phyloP scores from a whole-genome alignment of 1,284 basidiomycete genomes.

The Tetrapyrgos nigripes region DNA sequence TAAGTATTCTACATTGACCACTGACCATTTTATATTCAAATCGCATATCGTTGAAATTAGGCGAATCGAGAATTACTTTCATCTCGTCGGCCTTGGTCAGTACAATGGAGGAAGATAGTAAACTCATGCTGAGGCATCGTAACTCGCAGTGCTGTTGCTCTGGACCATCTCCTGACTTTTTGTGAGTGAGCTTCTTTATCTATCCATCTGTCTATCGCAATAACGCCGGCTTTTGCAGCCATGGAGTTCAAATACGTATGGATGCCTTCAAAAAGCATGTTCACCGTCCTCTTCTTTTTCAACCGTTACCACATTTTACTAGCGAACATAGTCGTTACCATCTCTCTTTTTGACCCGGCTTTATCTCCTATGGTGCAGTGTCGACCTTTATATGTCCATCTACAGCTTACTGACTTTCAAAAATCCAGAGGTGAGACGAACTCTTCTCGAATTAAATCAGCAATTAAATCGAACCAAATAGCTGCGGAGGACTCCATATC shows the following conservation, averaged over 20 bases:
- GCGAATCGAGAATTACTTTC: constrained; percentile 10
- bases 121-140: background rate
- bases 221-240: background rate
- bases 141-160: background rate
- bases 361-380: constrained; percentile 3
- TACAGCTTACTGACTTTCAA: background rate
- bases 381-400: background rate
- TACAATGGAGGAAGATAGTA: background rate
- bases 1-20: too few species aligned
- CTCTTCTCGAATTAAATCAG: background rate
- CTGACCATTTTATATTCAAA: too few species aligned
- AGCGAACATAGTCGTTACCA: constrained; percentile 8
- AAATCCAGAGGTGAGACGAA: constrained; percentile 1
- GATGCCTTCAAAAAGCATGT: background rate
- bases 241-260: constrained; percentile 10
- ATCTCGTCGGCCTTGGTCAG: constrained; percentile 9
- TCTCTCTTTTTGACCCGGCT: constrained; percentile 1
- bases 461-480: background rate
- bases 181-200: background rate
- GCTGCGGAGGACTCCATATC: constrained; percentile 12
- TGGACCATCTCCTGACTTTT: constrained; percentile 12
- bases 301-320: constrained; percentile 9
- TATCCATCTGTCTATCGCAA: background rate
- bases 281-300: constrained; percentile 6
- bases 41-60: too few species aligned